These are phyloP conservation scores for Carex scoparia DNA, from an alignment of 176 grass and related monocot genomes.

Conservation along the genomic window DNA sequence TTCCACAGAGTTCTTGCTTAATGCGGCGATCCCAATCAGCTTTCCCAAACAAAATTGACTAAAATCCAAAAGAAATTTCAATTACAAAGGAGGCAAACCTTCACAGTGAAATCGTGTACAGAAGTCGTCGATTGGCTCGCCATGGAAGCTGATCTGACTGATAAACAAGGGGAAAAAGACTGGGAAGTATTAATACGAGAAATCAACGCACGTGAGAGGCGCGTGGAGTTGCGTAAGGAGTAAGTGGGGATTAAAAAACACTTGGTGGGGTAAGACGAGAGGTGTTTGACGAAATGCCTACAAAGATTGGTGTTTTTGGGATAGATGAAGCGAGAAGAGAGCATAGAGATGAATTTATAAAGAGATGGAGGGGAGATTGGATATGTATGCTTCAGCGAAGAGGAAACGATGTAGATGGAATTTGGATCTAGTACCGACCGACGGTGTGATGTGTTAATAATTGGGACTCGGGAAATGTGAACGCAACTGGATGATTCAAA, in stretches of 20 bases:
- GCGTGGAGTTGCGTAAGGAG: background rate
- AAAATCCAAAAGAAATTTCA: background rate
- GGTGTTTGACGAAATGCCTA: conserved; percentile 18
- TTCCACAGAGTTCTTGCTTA: background rate
- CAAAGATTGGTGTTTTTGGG: background rate
- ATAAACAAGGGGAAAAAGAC: background rate
- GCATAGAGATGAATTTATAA: background rate
- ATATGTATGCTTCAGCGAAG: background rate
- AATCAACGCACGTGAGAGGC: background rate
- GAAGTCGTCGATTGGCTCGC: conserved; percentile 58
- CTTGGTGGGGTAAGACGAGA: background rate
- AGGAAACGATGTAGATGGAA: background rate
- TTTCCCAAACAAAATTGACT: background rate
- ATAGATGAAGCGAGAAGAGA: background rate
- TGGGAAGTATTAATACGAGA: conserved; percentile 2
- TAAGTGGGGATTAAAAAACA: background rate
- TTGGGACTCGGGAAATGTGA: too few species aligned
- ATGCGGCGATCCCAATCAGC: background rate
- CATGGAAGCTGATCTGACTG: conserved; percentile 38
- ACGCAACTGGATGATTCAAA: too few species aligned
- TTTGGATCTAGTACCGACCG: background rate
- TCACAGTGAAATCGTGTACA: conserved; percentile 87
- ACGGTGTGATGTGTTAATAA: too few species aligned
- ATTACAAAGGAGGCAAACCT: conserved; percentile 40
- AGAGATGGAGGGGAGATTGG: background rate